Percentiles rank a stretch among this genome's conserved stretches.
Conservation (phyloP, 192 early-diverging fungal species). For the Phlyctochytrium planicorne region DNA sequence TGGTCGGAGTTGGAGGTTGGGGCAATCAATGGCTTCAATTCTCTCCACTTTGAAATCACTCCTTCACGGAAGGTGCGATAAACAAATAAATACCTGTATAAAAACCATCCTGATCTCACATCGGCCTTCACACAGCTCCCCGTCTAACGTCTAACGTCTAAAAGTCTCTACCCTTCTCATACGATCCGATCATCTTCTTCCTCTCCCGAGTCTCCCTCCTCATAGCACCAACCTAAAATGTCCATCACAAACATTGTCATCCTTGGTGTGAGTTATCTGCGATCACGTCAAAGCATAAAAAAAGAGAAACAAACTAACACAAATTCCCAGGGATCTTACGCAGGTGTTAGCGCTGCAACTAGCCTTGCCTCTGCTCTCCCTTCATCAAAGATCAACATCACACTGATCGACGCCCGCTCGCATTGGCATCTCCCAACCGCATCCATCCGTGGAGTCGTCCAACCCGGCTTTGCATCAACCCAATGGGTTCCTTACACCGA, state of each 20-base stretch:
- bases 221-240: neutral
- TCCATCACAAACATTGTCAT: conserved; percentile 19
- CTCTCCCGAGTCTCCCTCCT: neutral
- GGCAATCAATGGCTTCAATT: too few species aligned
- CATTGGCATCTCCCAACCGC: conserved; percentile 11
- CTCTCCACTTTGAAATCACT: too few species aligned
- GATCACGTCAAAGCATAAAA: neutral
- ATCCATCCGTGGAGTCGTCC: conserved; percentile 30
- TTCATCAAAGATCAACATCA: conserved; percentile 8
- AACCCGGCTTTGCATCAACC: conserved; percentile 22
- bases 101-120: too few species aligned
- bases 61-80: too few species aligned
- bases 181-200: neutral
- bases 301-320: neutral
- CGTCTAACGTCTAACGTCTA: too few species aligned
- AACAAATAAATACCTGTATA: too few species aligned
- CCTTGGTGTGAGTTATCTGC: conserved; percentile 8
- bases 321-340: conserved; percentile 18
- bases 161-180: neutral
- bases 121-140: too few species aligned
- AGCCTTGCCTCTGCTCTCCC: neutral
- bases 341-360: conserved; percentile 7
- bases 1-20: too few species aligned
- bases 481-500: conserved; percentile 40
- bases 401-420: conserved; percentile 16